Base-by-base conservation (phyloP, 345 rosid genomes). In the Lepidium didymum region DNA sequence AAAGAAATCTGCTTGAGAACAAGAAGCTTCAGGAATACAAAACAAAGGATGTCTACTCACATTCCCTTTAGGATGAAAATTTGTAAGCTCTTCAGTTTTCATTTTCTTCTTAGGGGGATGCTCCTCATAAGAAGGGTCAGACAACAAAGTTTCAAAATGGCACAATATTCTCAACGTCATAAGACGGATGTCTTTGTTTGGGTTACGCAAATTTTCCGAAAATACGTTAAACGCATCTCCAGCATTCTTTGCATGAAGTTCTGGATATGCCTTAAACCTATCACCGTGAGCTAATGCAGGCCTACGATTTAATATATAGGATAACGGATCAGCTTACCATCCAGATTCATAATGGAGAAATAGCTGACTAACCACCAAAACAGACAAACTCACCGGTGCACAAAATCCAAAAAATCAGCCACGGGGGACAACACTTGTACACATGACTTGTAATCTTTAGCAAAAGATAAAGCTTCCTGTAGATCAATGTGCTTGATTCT, bases 91-190 rank as follows among this genome's bases (percentile, higher is more conserved):
- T 65, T 82, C 90, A 55, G 69, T 64, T 74, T 79, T 84, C 76
- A 75, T 57, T 62, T 79, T 83, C 78, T 77, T 80, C 80, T 62
- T 75, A n/a, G 78, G 71, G 16, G 70, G 80, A 69, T 73, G 84
- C 70, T 83, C 82, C 11, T 73, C 46, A 16, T 57, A 38, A 69
- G 78, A 76, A 31, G 67, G 72, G 66, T 72, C 77, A 62, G 67
- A 62, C 37, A 65, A 59, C 37, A 53, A 61, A 33, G 75, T 74
- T 71, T 84, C 87, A 67, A 80, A 82, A 71, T 91, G 95, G 77
- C 85, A 86, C 82, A 91, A 77, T 76, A 94, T 83, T 80, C 79
- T 84, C 52, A 94, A 80, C 56, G 92, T 91, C 65, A 87, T 14
- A 77, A 86, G 72, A 23, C 97, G 96, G 70, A 91, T 78, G 23